phyloP scores from a whole-genome alignment of 176 grass and related monocot species.

The Stipa capillata region DNA sequence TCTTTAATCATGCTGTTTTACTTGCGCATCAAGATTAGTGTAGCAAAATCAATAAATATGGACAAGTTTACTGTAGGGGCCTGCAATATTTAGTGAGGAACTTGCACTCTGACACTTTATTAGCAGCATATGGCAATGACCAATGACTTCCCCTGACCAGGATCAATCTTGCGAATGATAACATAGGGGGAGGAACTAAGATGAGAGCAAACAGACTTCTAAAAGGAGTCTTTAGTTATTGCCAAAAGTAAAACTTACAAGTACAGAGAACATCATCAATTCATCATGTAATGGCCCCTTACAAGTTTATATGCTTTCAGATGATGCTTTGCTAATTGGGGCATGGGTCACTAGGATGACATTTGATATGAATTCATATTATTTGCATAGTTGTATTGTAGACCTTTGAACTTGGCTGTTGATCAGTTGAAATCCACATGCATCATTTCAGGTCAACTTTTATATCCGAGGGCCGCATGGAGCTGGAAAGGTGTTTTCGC shows the following conservation, averaged over 20 bases:
- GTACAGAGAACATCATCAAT: not conserved
- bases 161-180: not conserved
- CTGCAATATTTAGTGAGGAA: not conserved
- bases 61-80: not conserved
- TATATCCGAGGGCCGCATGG: slow-evolving; percentile 83
- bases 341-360: not conserved
- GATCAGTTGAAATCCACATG: not conserved
- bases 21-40: not conserved
- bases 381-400: not conserved
- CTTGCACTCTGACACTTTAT: slow-evolving; percentile 1
- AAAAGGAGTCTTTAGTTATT: not conserved
- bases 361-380: not conserved
- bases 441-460: slow-evolving; percentile 68
- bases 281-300: not conserved
- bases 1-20: not conserved
- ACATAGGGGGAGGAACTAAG: not conserved
- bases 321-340: not conserved
- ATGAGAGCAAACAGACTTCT: not conserved
- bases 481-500: slow-evolving; percentile 71
- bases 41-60: not conserved
- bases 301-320: not conserved
- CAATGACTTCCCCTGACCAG: not conserved
- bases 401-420: not conserved
- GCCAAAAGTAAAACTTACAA: not conserved
- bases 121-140: not conserved